Conservation (phyloP, 176 grass and related monocot genomes). For the Guadua angustifolia region DNA sequence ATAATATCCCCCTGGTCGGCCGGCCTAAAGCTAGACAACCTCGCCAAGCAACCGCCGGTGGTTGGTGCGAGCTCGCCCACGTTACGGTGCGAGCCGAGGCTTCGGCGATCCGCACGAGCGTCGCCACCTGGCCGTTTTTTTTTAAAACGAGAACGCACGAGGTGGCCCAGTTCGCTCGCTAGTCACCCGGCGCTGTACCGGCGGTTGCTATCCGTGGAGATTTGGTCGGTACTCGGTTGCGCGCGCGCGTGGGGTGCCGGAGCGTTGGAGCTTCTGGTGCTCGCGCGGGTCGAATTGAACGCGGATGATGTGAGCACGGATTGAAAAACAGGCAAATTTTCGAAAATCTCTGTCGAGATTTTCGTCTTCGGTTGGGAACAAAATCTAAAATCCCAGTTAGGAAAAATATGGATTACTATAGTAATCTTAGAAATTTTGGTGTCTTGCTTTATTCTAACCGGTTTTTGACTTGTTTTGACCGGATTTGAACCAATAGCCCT, state of each 20-base stretch:
- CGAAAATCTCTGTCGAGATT: too few relatives aligned
- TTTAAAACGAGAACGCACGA: background rate
- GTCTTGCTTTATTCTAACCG: too few relatives aligned
- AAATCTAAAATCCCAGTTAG: too few relatives aligned
- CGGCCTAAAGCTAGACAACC: background rate
- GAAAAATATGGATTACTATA: too few relatives aligned
- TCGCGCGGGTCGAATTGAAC: background rate
- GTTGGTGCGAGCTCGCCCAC: background rate
- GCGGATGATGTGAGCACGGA: background rate
- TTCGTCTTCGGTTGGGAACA: too few relatives aligned
- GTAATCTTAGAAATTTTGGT: too few relatives aligned
- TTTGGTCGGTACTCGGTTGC: background rate
- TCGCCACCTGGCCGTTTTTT: conserved; percentile 7
- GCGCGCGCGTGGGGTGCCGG: background rate
- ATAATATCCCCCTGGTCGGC: background rate
- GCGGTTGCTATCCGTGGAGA: background rate
- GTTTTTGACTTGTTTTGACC: too few relatives aligned
- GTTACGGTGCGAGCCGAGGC: background rate
- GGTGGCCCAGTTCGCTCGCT: background rate
- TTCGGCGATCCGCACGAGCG: background rate
- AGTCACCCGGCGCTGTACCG: background rate
- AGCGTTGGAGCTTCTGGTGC: background rate
- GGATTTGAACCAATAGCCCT: too few relatives aligned
- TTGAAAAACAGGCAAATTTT: too few relatives aligned
- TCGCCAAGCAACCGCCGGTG: conserved; percentile 24